Base-by-base conservation (phyloP, 2,329 filamentous ascomycete genomes). In the Sclerotinia subarctica region DNA sequence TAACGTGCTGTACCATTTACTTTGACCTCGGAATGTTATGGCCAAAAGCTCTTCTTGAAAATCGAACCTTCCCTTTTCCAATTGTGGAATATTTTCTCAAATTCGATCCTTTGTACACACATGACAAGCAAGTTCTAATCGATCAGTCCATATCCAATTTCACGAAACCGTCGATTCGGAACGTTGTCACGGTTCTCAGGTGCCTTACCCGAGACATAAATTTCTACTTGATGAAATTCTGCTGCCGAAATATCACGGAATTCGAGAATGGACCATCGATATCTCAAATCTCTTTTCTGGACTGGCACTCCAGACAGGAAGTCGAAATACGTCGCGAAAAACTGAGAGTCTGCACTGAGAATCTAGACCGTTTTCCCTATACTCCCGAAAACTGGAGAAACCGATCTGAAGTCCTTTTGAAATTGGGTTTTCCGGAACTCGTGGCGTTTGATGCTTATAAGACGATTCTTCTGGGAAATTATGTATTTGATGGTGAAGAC, bases 391-490 rank as follows among this genome's bases (percentile, higher is more conserved):
- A 35, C 32, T 71, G 70, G 70, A 29, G 38, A 35, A 19, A 24
- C n/a, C 65, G 66, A 53, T 54, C 57, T 35, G 44, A 52, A n/a
- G 24, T 35, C 5, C 54, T 70, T 32, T 10, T 68, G 5, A 19
- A 57, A 21, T n/a, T 71, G 4, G 66, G 63, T 3, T 71, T 54
- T 46, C 66, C 68, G 7, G 68, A 71, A 44, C 68, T 71, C 3
- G 66, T 62, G 2, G 68, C 68, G n/a, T 24, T 52, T 6, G 68
- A 70, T 68, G 66, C 70, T 32, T 70, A 68, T 49, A 71, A 70
- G 26, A 58, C 66, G 1, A 62, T 70, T n/a, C 0, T 70, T 38
- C 51, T 70, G 13, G 67, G 24, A n/a, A 47, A 44, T 24, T 47
- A 58, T 32, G 62, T 47, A 2, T 42, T 69, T n/a, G 58, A 63